A percentile compares a stretch with the other conserved stretches of the same genome.
Evolutionary conservation across 2,329 filamentous ascomycete species (phyloP).

Genomic region (Fusarium veterinarium): DNA sequence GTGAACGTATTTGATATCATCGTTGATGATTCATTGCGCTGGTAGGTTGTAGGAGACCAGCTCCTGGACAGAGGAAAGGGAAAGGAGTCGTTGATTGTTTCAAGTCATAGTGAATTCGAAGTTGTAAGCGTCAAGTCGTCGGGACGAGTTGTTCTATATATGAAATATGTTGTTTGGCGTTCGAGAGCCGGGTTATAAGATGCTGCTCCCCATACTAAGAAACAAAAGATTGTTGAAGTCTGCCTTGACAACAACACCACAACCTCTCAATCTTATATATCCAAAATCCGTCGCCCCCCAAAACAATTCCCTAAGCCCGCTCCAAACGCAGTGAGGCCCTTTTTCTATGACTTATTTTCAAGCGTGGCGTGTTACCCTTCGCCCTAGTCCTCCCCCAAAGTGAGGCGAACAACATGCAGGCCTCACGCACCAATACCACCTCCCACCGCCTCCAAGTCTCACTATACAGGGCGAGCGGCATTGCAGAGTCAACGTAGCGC

Average conservation of each 20-base stretch:
- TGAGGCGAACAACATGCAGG: slow-evolving; percentile 37
- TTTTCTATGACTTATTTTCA: slow-evolving; percentile 15
- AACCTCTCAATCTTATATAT: slow-evolving; percentile 23
- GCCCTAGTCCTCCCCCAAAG: slow-evolving; percentile 19
- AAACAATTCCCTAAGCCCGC: background rate
- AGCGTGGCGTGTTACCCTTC: slow-evolving; percentile 27
- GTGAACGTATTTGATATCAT: slow-evolving; percentile 28
- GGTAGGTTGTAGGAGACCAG: slow-evolving; percentile 16
- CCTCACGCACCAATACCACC: slow-evolving; percentile 25
- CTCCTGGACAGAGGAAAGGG: slow-evolving; percentile 13
- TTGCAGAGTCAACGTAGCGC: slow-evolving; percentile 19
- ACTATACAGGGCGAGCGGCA: slow-evolving; percentile 6
- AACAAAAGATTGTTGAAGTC: background rate
- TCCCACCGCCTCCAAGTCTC: slow-evolving; percentile 18
- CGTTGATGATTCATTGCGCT: background rate
- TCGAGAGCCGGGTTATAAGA: background rate
- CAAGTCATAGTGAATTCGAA: background rate
- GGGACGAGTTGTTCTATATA: no score
- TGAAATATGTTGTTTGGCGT: background rate
- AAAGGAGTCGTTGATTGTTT: background rate
- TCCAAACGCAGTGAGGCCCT: slow-evolving; percentile 18
- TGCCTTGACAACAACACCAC: background rate
- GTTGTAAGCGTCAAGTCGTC: background rate
- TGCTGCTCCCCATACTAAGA: background rate
- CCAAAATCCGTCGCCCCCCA: background rate